phyloP scores from a whole-genome alignment of 2,329 filamentous ascomycete genomes.

The Orbilia javanica region DNA sequence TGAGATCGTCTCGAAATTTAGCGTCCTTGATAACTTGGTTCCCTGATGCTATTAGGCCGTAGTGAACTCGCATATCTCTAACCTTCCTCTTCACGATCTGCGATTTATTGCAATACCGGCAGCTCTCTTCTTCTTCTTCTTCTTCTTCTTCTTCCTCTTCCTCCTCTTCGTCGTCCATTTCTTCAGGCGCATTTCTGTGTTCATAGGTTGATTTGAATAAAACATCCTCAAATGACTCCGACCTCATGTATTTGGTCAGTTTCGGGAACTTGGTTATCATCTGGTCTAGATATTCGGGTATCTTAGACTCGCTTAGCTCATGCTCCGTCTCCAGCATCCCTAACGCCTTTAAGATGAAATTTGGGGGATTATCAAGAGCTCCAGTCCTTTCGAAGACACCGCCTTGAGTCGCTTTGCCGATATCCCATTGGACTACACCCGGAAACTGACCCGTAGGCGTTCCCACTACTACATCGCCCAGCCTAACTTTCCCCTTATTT shows the following conservation, averaged over 20 bases:
- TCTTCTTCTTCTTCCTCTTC: constrained; percentile 22
- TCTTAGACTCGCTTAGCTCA: neutral
- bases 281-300: constrained; percentile 16
- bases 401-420: neutral
- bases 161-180: neutral
- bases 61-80: constrained; percentile 33
- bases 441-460: constrained; percentile 1
- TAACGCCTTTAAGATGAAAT: neutral
- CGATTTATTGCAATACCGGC: constrained; percentile 11
- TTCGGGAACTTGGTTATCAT: constrained; percentile 15
- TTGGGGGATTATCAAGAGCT: constrained; percentile 7
- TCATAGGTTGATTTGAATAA: neutral
- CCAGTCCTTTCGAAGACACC: neutral
- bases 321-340: constrained; percentile 6
- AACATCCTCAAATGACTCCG: neutral
- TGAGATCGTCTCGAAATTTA: constrained; percentile 3
- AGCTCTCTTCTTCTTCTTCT: constrained; percentile 7
- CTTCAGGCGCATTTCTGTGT: neutral
- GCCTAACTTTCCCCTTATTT: constrained; percentile 42
- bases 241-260: constrained; percentile 2
- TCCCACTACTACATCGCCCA: constrained; percentile 25
- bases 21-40: constrained; percentile 29
- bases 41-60: constrained; percentile 27
- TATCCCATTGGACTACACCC: constrained; percentile 14
- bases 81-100: constrained; percentile 22